Base-by-base conservation (phyloP, 345 rosid genomes). In the Corchorus capsularis region DNA sequence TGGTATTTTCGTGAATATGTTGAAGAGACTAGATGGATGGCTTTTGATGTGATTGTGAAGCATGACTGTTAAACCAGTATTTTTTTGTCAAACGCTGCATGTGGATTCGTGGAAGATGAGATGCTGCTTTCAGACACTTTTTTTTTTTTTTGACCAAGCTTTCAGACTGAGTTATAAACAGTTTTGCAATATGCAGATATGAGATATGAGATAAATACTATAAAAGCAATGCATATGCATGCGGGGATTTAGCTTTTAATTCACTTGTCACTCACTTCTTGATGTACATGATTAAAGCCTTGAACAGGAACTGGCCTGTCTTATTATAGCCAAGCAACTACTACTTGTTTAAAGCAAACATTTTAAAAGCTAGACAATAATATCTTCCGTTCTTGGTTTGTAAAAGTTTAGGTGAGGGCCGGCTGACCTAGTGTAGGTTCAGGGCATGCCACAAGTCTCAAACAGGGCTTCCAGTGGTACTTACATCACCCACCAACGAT, bases 51-150 rank as follows among this genome's bases (percentile, higher is more conserved):
- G 45, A 69, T 14, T 69, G 60, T 50, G 45, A 69, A 69, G 45
- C 45, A 8, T 15, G 46, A 52, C 45, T 34, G 73, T 69, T 34
- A 52, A 69, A 52, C 22, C 19, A 17, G 27, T 32, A 10, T 16
- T 50, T 50, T n/a, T 32, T 16, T 16, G 59, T 50, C 72, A 10
- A 69, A 9, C 15, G 15, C 22, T 69, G 59, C 59, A 50, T 69
- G 45, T 50, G n/a, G n/a, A n/a, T n/a, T n/a, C n/a, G n/a, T n/a
- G 72, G 22, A 43, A 50, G 59, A 49, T 32, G n/a, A 32, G 57
- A 32, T 69, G 59, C 59, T 15, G 45, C 37, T 69, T 69, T 50
- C n/a, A n/a, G n/a, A n/a, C n/a, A n/a, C n/a, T n/a, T n/a, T n/a
- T n/a, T n/a, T n/a, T n/a, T n/a, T n/a, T n/a, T n/a, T n/a, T n/a